These are phyloP conservation scores for Coccomyxa sp. DNA, from an alignment of 139 green algal genomes.

Conservation along the genomic window DNA sequence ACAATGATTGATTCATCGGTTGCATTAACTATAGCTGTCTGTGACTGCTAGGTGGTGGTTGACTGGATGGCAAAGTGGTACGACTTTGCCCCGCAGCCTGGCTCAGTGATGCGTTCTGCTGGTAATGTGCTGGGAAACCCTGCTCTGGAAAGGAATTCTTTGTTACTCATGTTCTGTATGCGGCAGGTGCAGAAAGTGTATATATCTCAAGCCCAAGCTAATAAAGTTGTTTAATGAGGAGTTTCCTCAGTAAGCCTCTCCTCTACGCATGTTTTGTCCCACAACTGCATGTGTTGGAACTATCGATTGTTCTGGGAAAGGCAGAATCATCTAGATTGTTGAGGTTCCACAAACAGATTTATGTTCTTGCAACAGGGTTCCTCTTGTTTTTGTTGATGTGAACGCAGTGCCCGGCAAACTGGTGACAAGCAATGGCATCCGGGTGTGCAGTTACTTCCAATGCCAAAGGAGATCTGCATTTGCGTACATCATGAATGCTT, in stretches of 20 bases:
- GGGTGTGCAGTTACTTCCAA: constrained; percentile 3
- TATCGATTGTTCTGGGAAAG: neutral
- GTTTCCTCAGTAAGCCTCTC: constrained; percentile 17
- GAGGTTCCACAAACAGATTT: neutral
- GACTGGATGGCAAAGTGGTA: constrained; percentile 27
- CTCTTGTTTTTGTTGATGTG: constrained; percentile 26
- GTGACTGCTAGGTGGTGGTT: constrained; percentile 6
- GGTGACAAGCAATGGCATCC: constrained; percentile 18
- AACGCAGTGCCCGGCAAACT: constrained; percentile 20
- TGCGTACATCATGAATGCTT: neutral
- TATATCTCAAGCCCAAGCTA: constrained; percentile 32
- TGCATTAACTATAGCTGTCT: no score
- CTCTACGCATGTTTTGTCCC: neutral
- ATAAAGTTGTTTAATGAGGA: constrained; percentile 21
- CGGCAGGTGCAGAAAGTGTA: constrained; percentile 21
- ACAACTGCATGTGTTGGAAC: neutral
- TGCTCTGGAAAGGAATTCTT: no score
- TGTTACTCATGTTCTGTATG: no score
- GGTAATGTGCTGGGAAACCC: neutral
- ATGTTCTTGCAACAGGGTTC: constrained; percentile 9
- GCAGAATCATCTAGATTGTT: neutral
- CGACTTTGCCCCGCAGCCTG: neutral
- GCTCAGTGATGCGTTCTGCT: neutral
- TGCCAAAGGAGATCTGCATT: neutral
- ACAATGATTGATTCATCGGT: no score